Base-by-base conservation (phyloP, 148 eudicot species). In the Pouteria glomerata region DNA sequence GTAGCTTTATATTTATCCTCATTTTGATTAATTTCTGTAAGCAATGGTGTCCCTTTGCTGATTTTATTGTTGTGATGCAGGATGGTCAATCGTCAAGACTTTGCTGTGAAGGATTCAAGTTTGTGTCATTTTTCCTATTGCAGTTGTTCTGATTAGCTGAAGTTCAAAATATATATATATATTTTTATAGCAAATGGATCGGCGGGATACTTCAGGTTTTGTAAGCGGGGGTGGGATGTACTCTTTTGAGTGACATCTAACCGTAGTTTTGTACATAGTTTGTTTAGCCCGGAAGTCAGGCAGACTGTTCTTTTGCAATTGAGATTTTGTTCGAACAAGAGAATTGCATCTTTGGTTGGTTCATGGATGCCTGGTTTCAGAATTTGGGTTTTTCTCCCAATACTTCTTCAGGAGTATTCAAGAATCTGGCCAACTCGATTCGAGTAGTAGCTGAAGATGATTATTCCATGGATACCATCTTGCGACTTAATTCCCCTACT, bases 121-220 rank as follows among this genome's bases (percentile, higher is more conserved):
- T 18, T 78, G 35, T 76, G 68, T 27, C 39, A 13, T 73, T 53
- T 69, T 67, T 18, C 41, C 21, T 65, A 60, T 51, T 37, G 76
- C 67, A 58, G 66, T 35, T 57, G 30, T 69, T 61, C 63, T 79
- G 70, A 69, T 67, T 62, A 69, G 69, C 47, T 21, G 73, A 51
- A 63, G 45, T 56, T 68, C 11, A 24, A 42, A 31, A 4, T 56
- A 73, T n/a, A n/a, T n/a, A n/a, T n/a, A n/a, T 8, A 60, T 39
- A 52, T 66, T 60, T 35, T 44, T 56, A 23, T 48, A 76, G 62
- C 63, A 81, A 85, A 96, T 96, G 99, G 99, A 96, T 76, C 92
- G 97, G 13, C 77, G 78, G 77, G 99, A 96, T 79, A 96, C 99
- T 47, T 96, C 99, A 19, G 99, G 99, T 75, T 96, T 96, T 75